Conservation (phyloP, 331 rosid species). For the Phaseolus coccineus region DNA sequence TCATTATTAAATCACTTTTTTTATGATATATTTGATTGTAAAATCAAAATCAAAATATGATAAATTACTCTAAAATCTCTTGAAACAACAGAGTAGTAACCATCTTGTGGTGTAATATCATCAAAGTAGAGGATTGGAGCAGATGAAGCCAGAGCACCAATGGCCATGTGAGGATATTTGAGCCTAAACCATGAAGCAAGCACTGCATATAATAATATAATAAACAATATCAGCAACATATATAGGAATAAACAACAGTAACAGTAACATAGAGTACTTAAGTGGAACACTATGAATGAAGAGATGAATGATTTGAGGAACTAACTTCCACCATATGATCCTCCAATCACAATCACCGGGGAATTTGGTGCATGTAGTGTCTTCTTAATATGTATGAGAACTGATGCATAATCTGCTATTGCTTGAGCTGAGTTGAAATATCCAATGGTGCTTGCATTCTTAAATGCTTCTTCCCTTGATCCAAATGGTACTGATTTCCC, state of each 20-base stretch:
- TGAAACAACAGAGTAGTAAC: conserved; percentile 54
- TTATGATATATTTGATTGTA: background rate
- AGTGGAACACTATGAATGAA: background rate
- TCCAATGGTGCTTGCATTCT: conserved; percentile 68
- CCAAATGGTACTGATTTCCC: conserved; percentile 82
- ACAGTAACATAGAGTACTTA: background rate
- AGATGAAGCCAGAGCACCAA: conserved; percentile 81
- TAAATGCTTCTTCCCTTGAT: conserved; percentile 71
- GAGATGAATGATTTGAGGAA: background rate
- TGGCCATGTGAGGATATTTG: conserved; percentile 49
- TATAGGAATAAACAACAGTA: conserved; percentile 18
- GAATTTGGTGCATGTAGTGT: conserved; percentile 52
- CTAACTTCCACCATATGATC: conserved; percentile 90
- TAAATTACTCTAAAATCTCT: conserved; percentile 59
- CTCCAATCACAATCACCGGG: conserved; percentile 82
- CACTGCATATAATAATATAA: conserved; percentile 30
- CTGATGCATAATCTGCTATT: conserved; percentile 73
- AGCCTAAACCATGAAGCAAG: conserved; percentile 57
- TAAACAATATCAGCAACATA: conserved; percentile 23
- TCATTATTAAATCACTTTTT: background rate
- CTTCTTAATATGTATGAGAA: conserved; percentile 64
- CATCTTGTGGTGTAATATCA: conserved; percentile 55
- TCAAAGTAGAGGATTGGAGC: conserved; percentile 68
- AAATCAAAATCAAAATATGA: background rate
- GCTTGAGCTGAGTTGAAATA: conserved; percentile 88